Percentiles rank a stretch among this genome's conserved stretches.
phyloP scores from a whole-genome alignment of 768 basidiomycete genomes.

The Amanita rubescens region DNA sequence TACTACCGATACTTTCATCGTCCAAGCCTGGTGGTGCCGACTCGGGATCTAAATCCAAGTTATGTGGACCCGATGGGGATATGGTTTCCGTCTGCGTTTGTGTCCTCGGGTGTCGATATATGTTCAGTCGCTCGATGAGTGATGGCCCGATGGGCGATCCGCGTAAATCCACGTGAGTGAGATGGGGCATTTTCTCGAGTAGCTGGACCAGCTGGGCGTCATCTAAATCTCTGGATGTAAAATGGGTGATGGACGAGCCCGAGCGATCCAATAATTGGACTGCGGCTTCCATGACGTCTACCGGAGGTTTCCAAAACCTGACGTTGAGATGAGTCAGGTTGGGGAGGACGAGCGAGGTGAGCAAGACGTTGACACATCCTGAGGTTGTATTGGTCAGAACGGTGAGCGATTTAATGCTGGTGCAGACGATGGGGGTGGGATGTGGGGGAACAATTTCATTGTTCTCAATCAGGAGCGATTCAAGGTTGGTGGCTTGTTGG shows the following conservation, averaged over 20 bases:
- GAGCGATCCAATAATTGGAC: neutral
- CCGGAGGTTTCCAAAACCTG: neutral
- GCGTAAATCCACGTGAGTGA: neutral
- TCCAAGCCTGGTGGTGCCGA: neutral
- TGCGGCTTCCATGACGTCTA: neutral
- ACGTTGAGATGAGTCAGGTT: neutral
- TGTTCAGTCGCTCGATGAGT: neutral
- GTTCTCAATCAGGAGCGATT: neutral
- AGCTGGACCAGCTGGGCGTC: neutral
- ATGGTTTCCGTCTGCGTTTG: neutral
- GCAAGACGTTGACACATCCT: neutral
- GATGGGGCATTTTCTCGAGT: constrained; percentile 3
- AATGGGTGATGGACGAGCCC: neutral
- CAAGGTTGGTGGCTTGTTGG: neutral
- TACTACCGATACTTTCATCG: neutral
- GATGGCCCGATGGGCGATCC: constrained; percentile 1
- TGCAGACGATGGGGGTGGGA: neutral
- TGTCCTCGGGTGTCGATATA: neutral
- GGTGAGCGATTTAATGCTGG: constrained; percentile 1
- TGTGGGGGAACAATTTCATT: neutral
- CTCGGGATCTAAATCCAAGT: neutral
- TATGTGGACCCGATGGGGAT: too few relatives aligned
- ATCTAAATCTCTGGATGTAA: neutral
- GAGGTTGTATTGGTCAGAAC: neutral
- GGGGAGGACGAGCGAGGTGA: neutral